phyloP scores from a whole-genome alignment of 2,329 filamentous ascomycete genomes.

The Penicillium griseofulvum region DNA sequence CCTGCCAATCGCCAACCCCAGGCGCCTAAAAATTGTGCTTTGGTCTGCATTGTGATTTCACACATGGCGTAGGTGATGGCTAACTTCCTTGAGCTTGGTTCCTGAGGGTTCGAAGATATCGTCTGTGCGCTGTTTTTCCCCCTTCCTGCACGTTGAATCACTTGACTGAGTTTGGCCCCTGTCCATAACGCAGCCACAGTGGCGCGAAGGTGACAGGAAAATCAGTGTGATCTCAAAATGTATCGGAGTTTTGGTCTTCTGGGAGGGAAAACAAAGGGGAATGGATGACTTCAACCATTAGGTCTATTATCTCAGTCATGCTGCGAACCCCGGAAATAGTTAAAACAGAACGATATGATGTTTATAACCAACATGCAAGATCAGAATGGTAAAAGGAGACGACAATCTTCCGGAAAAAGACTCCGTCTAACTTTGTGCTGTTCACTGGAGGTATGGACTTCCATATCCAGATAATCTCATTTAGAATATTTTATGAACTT shows the following conservation, averaged over 20 bases:
- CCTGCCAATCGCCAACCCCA: constrained; percentile 17
- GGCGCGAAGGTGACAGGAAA: constrained; percentile 1
- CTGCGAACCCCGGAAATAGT: neutral
- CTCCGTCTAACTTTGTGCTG: constrained; percentile 3
- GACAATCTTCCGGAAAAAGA: constrained; percentile 13
- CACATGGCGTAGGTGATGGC: neutral
- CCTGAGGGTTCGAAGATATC: constrained; percentile 1
- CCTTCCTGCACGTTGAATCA: constrained; percentile 8
- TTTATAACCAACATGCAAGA: neutral
- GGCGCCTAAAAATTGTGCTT: constrained; percentile 21
- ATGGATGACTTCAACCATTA: no score
- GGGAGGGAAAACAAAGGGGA: neutral
- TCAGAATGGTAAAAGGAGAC: neutral
- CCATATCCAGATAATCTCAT: neutral
- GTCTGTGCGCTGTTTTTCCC: constrained; percentile 12
- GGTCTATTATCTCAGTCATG: neutral
- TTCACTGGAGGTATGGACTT: neutral
- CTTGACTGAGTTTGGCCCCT: constrained; percentile 16
- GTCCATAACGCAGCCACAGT: constrained; percentile 15
- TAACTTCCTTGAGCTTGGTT: neutral
- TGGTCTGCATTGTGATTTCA: constrained; percentile 10
- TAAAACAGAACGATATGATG: neutral
- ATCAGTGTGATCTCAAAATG: neutral
- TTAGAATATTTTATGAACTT: neutral
- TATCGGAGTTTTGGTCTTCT: neutral